phyloP scores from a whole-genome alignment of 2,329 filamentous ascomycete genomes.

The Stagonosporopsis rhizophila region DNA sequence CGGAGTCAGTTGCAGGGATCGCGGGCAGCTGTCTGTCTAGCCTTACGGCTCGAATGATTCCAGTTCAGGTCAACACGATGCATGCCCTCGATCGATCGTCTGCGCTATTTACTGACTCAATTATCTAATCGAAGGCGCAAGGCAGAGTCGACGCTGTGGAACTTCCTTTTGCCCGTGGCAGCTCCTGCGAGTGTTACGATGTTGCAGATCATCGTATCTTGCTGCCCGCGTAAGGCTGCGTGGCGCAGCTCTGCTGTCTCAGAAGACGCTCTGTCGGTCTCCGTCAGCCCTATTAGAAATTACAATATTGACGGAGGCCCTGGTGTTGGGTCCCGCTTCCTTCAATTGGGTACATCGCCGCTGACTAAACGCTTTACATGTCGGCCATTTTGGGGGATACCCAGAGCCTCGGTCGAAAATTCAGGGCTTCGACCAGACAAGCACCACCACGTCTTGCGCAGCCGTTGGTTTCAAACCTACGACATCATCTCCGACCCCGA shows the following conservation, averaged over 20 bases:
- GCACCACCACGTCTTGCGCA: conserved; percentile 24
- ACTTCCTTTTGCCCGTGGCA: conserved; percentile 4
- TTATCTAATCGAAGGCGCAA: conserved; percentile 6
- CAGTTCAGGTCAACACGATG: conserved; percentile 6
- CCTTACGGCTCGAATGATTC: conserved; percentile 12
- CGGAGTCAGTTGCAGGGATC: conserved; percentile 5
- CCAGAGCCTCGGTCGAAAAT: conserved; percentile 37
- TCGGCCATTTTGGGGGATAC: conserved; percentile 7
- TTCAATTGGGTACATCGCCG: conserved; percentile 19
- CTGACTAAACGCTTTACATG: conserved; percentile 22
- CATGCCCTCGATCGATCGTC: conserved; percentile 9
- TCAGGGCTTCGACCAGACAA: conserved; percentile 22
- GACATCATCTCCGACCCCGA: conserved; percentile 32
- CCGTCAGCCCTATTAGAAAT: conserved; percentile 18
- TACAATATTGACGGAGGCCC: conserved; percentile 5
- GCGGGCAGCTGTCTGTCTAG: conserved; percentile 4
- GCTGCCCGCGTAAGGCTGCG: conserved; percentile 10
- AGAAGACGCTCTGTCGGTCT: conserved; percentile 6
- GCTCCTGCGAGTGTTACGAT: conserved; percentile 2
- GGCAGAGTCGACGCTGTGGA: neutral
- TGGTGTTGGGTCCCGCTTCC: conserved; percentile 13
- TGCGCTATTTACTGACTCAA: conserved; percentile 16
- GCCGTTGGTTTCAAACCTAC: conserved; percentile 19
- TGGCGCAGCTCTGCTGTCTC: conserved; percentile 8
- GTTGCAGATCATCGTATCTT: conserved; percentile 9